phyloP scores from a whole-genome alignment of 495 filamentous ascomycete genomes.

The Elasticomyces elasticus region DNA sequence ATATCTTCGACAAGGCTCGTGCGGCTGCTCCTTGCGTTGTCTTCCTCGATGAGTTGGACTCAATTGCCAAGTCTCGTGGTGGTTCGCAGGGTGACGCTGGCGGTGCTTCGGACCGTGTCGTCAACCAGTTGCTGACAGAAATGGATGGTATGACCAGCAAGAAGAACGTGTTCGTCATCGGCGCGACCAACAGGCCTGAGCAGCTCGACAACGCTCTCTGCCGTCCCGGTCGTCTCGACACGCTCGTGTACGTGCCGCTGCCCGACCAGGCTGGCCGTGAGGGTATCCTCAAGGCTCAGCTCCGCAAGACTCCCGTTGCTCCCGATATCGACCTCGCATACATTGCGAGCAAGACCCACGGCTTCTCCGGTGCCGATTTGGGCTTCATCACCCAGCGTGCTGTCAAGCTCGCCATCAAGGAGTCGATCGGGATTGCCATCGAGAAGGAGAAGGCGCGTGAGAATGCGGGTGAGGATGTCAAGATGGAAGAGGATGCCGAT shows the following conservation, averaged over 20 bases:
- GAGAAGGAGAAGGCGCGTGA: slow-evolving; percentile 81
- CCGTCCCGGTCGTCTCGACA: slow-evolving; percentile 96
- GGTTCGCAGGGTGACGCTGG: slow-evolving; percentile 94
- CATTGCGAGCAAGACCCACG: slow-evolving; percentile 95
- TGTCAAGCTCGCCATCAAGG: slow-evolving; percentile 98
- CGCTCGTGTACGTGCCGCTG: slow-evolving; percentile 92
- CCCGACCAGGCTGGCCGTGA: slow-evolving; percentile 82
- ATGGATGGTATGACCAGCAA: slow-evolving; percentile 99
- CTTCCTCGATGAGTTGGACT: slow-evolving; percentile 97
- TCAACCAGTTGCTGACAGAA: slow-evolving; percentile 98
- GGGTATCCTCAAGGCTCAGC: slow-evolving; percentile 86
- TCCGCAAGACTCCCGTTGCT: slow-evolving; percentile 94
- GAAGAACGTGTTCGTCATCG: slow-evolving; percentile 99
- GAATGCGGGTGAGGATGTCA: slow-evolving; percentile 61
- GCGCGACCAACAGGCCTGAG: slow-evolving; percentile 96
- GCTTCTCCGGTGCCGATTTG: slow-evolving; percentile 98
- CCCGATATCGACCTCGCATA: slow-evolving; percentile 75
- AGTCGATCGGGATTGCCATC: slow-evolving; percentile 83
- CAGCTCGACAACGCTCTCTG: slow-evolving; percentile 96
- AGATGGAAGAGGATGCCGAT: slow-evolving; percentile 69
- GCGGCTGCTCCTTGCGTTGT: slow-evolving; percentile 97
- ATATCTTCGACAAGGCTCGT: slow-evolving; percentile 99
- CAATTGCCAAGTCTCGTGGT: slow-evolving; percentile 98
- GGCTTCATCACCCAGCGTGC: slow-evolving; percentile 98
- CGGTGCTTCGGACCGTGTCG: slow-evolving; percentile 97